These are phyloP conservation scores for Termitomyces sp. DNA, from an alignment of 768 basidiomycete species.

Conservation along the genomic window DNA sequence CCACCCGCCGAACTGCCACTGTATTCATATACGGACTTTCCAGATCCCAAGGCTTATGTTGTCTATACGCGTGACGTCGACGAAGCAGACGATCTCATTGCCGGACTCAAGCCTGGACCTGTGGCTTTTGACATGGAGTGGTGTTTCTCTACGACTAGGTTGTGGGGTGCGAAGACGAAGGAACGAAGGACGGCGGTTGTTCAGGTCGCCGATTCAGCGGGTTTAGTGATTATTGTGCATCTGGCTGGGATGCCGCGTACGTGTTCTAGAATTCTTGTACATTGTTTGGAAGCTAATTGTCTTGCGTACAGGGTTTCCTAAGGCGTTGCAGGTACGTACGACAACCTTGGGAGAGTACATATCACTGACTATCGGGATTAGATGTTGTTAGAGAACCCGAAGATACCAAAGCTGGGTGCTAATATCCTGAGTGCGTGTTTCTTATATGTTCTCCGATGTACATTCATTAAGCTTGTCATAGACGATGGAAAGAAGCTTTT, in stretches of 20 bases:
- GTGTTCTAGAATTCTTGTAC: slow-evolving; percentile 1
- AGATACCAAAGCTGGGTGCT: slow-evolving; percentile 29
- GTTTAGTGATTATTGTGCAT: slow-evolving; percentile 31
- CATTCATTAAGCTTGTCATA: slow-evolving; percentile 11
- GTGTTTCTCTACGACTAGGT: slow-evolving; percentile 21
- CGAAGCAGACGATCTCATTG: slow-evolving; percentile 29
- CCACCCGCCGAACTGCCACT: slow-evolving; percentile 13
- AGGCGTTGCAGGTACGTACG: slow-evolving; percentile 22
- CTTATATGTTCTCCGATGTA: not conserved
- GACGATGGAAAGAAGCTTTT: slow-evolving; percentile 38
- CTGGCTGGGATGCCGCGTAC: slow-evolving; percentile 27
- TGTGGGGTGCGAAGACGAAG: not conserved
- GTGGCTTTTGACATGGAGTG: slow-evolving; percentile 34
- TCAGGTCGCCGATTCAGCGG: slow-evolving; percentile 28
- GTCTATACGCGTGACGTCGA: slow-evolving; percentile 28
- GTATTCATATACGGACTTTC: slow-evolving; percentile 30
- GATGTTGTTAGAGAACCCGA: slow-evolving; percentile 29
- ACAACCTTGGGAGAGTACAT: too few relatives aligned
- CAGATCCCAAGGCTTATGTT: slow-evolving; percentile 19
- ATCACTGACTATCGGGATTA: slow-evolving; percentile 3
- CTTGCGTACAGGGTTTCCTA: slow-evolving; percentile 26
- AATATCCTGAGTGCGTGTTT: slow-evolving; percentile 29
- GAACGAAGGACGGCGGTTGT: slow-evolving; percentile 28
- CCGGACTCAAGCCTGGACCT: slow-evolving; percentile 25
- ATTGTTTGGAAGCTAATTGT: not conserved